Evolutionary conservation across 306 rosid genomes (phyloP), one percentile per base, ranked within the genome.

Genomic region (Trifolium dubium): DNA sequence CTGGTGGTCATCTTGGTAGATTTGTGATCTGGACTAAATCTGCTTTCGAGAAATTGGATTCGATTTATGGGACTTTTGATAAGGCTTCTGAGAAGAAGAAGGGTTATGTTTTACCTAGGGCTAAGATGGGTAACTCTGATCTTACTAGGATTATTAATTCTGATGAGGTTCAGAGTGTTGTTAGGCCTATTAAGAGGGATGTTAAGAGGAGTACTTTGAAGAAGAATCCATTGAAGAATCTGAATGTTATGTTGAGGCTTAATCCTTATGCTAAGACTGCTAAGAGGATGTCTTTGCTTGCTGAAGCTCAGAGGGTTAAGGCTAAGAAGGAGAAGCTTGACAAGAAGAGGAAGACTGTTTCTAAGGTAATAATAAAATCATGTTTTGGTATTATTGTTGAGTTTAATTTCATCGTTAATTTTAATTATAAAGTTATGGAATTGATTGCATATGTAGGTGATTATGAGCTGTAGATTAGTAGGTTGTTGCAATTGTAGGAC

Each of bases 211-310:
- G 89, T 0, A 83, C 93, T 0, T 23, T 90, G 67, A 92, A 92
- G 89, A 92, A 92, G 90, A 92, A 92, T 56, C 97, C 96, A 0
- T 81, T 90, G 1, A 92, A 90, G 87, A 92, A 90, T 30, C 87
- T 90, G 2, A 92, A 92, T 50, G 78, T 83, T 0, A 53, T 92
- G 93, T 59, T 92, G 54, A 90, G 65, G 79, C 77, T 92, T 35
- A 92, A 92, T 64, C 97, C 98, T 0, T 93, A 87, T 69, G 97
- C 97, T 4, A 89, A 93, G 84, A 84, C 96, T 2, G 96, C 96
- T 0, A 88, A 79, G 90, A 89, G 96, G 71, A 86, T 86, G 93
- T 61, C 96, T 0, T 77, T 90, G 3, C 81, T 93, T 31, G 96
- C 98, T 10, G 97, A 93, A 81, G 92, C 89, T 1, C 84, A 87